Base-by-base conservation (phyloP, 805 yeast species). In the Ogataea paraovalis region DNA sequence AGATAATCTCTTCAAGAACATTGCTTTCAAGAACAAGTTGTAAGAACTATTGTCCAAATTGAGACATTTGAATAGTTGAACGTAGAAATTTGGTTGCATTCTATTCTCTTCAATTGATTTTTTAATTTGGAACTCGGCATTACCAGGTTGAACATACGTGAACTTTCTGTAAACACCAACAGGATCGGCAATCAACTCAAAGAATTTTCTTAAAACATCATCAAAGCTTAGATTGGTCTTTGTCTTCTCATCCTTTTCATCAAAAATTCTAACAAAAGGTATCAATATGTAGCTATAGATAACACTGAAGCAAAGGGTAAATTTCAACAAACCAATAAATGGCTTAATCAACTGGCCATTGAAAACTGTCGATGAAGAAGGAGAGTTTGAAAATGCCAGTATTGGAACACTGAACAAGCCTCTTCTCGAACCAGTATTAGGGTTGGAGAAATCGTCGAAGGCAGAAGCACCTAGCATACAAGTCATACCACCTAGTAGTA, bases 401-500 rank as follows among this genome's bases (percentile, higher is more conserved):
- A 64, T 54, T 7, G 70, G 70, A 34, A 66, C 44, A 3, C 67
- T 54, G 50, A 61, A 64, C 16, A 65, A 48, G 2, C 66, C 61
- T 43, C 60, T 57, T 42, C 60, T 58, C 2, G 23, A 16, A 16
- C 39, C 27, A 37, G 42, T 46, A 34, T 50, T 54, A 10, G 48
- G 37, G 21, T 45, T 43, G 16, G 59, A 68, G 42, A 73, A 68
- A 41, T 80, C 84, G 45, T 78, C 79, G 46, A 77, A 69, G 42
- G 80, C 68, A 1, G 85, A 76, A 2, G 84, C 74, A 23, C 87
- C 87, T 67, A 81, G 73, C 57, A 83, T 72, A 44, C 82, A 72
- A 21, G 85, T 83, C 70, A 82, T 70, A 19, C 87, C 84, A 14
- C 87, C 88, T 51, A 83, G 58, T 39, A 83, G 60, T 23, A 78